Conservation (phyloP, 2,329 filamentous ascomycete genomes). For the Ilyonectria robusta region DNA sequence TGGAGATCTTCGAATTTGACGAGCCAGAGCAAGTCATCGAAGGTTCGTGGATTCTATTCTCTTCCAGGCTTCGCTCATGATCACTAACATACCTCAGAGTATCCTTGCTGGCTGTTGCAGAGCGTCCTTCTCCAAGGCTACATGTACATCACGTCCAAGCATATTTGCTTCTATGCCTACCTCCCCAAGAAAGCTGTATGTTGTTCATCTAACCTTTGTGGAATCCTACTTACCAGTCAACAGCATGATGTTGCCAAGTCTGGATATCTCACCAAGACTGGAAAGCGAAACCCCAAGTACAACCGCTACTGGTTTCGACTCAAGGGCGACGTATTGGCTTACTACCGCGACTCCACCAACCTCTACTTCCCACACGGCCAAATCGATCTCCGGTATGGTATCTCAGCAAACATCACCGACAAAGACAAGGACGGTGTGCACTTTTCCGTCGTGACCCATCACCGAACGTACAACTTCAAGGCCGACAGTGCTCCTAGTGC, state of each 20-base stretch:
- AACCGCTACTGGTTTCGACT: constrained; percentile 94
- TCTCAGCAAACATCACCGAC: constrained; percentile 84
- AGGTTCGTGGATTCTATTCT: constrained; percentile 60
- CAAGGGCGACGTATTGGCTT: constrained; percentile 92
- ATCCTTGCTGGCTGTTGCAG: constrained; percentile 93
- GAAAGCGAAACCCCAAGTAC: constrained; percentile 89
- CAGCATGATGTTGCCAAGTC: constrained; percentile 85
- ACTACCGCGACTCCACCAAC: constrained; percentile 86
- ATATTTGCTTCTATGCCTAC: constrained; percentile 98
- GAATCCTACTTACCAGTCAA: constrained; percentile 32
- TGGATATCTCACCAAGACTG: constrained; percentile 89
- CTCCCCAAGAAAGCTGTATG: constrained; percentile 91
- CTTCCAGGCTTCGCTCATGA: background rate
- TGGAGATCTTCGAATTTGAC: constrained; percentile 89
- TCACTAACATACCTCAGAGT: constrained; percentile 71
- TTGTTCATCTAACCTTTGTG: constrained; percentile 9
- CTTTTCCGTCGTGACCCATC: constrained; percentile 86
- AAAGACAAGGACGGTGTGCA: constrained; percentile 83
- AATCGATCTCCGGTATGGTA: constrained; percentile 92
- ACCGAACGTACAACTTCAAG: constrained; percentile 87
- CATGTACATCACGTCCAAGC: constrained; percentile 93
- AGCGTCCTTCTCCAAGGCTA: constrained; percentile 94
- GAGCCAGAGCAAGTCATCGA: constrained; percentile 87
- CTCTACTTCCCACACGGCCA: constrained; percentile 93
- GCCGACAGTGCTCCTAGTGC: constrained; percentile 91